Conservation (phyloP, 2,329 filamentous ascomycete species). For the Knufia petricola region DNA sequence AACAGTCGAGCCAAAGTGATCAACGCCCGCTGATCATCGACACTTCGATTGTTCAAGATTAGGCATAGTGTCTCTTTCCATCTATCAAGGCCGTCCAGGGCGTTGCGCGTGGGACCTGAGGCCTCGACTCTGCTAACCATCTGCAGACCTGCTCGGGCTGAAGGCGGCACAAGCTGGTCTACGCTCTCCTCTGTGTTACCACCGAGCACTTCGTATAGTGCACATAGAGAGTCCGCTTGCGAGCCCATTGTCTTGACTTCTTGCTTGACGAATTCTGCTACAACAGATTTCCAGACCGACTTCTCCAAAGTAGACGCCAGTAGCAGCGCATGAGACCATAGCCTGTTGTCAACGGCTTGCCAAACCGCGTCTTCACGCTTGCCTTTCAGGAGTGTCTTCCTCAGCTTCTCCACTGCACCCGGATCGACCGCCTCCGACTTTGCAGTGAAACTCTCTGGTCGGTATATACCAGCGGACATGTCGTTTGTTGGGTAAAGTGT, state of each 20-base stretch:
- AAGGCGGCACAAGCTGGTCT: conserved; percentile 87
- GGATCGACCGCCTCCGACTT: conserved; percentile 60
- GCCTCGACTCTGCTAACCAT: conserved; percentile 69
- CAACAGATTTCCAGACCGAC: conserved; percentile 77
- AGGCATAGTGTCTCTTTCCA: conserved; percentile 87
- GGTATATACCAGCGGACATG: conserved; percentile 33
- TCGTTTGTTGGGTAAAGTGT: conserved; percentile 30
- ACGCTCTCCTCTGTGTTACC: conserved; percentile 91
- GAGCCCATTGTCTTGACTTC: conserved; percentile 76
- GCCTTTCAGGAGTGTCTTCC: conserved; percentile 63
- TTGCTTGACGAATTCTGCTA: conserved; percentile 89
- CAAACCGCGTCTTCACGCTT: conserved; percentile 87
- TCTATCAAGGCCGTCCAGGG: conserved; percentile 75
- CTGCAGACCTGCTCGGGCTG: conserved; percentile 83
- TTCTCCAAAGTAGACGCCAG: conserved; percentile 70
- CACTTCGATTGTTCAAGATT: conserved; percentile 77
- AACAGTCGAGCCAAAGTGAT: conserved; percentile 73
- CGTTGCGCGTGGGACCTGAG: conserved; percentile 56
- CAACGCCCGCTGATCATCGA: conserved; percentile 67
- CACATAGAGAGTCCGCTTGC: conserved; percentile 78
- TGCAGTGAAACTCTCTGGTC: conserved; percentile 30
- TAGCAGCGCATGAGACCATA: conserved; percentile 95
- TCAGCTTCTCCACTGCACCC: conserved; percentile 60
- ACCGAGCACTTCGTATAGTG: conserved; percentile 85
- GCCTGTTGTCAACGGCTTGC: conserved; percentile 80